phyloP scores from a whole-genome alignment of 2,329 filamentous ascomycete species.

The Mollisiaceae sp. region DNA sequence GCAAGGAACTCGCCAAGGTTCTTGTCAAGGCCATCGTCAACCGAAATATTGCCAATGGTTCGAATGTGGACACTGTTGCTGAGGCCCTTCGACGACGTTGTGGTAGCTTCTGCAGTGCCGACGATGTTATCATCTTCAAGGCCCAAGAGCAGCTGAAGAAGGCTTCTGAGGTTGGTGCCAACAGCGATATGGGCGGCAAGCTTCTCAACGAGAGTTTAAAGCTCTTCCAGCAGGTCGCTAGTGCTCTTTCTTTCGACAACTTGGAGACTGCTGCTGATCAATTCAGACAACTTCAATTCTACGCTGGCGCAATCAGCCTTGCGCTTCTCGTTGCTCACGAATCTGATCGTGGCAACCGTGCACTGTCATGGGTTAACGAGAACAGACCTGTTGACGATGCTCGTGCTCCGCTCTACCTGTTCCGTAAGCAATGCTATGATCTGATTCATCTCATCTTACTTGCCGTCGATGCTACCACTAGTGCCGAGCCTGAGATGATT shows the following conservation, averaged over 20 bases:
- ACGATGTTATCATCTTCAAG: constrained; percentile 98
- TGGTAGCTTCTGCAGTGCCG: constrained; percentile 95
- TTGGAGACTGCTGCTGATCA: constrained; percentile 77
- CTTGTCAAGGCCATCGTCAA: constrained; percentile 98
- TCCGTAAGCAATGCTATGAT: constrained; percentile 80
- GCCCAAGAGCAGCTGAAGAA: constrained; percentile 93
- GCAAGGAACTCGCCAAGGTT: constrained; percentile 89
- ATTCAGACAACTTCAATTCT: constrained; percentile 85
- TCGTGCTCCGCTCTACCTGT: constrained; percentile 69
- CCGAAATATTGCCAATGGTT: constrained; percentile 93
- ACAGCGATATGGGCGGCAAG: constrained; percentile 76
- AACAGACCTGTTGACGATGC: constrained; percentile 74
- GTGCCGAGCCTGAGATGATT: constrained; percentile 70
- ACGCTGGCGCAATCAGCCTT: constrained; percentile 89
- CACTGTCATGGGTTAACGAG: constrained; percentile 86
- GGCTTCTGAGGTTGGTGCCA: constrained; percentile 77
- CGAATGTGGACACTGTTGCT: constrained; percentile 95
- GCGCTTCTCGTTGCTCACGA: constrained; percentile 83
- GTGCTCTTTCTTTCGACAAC: constrained; percentile 80
- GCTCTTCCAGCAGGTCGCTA: constrained; percentile 87
- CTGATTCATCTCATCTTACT: constrained; percentile 84
- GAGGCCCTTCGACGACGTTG: constrained; percentile 91
- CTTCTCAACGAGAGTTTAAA: constrained; percentile 87
- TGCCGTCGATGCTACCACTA: constrained; percentile 75
- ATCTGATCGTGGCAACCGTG: constrained; percentile 84